Evolutionary conservation across 106 monocot species (phyloP).

Genomic region (Dendrobium officinale): DNA sequence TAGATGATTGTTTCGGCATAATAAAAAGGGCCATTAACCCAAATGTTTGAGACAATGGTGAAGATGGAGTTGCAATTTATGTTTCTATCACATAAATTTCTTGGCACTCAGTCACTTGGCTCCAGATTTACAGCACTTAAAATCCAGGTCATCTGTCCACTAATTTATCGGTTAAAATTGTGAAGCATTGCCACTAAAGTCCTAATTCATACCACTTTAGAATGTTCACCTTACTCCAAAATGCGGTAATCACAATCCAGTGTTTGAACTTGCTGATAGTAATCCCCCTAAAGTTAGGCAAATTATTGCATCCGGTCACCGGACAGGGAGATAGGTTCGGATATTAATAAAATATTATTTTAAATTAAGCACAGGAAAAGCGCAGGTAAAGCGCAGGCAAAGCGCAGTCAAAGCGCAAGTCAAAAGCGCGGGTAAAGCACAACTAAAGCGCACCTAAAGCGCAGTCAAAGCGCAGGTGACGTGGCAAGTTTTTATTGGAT

Average conservation of each 20-base stretch:
- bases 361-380: too few relatives aligned
- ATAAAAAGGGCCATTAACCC: not conserved
- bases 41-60: not conserved
- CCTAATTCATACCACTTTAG: not conserved
- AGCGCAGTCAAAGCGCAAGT: too few relatives aligned
- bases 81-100: not conserved
- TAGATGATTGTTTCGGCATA: slow-evolving; percentile 1
- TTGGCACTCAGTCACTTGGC: not conserved
- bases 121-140: not conserved
- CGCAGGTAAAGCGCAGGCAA: too few relatives aligned
- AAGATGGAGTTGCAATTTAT: not conserved
- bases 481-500: too few relatives aligned
- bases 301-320: too few relatives aligned
- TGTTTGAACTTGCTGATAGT: slow-evolving; percentile 4
- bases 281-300: slow-evolving; percentile 6
- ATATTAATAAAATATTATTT: too few relatives aligned
- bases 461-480: too few relatives aligned
- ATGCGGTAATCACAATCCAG: not conserved
- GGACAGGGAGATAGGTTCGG: too few relatives aligned
- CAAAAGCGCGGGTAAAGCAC: too few relatives aligned
- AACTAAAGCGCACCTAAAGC: too few relatives aligned
- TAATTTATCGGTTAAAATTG: not conserved
- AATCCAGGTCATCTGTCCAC: not conserved
- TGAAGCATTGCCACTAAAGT: too few relatives aligned
- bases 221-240: not conserved